These are phyloP conservation scores for Chamaecrista fasciculata DNA, from an alignment of 306 rosid species.

Conservation along the genomic window DNA sequence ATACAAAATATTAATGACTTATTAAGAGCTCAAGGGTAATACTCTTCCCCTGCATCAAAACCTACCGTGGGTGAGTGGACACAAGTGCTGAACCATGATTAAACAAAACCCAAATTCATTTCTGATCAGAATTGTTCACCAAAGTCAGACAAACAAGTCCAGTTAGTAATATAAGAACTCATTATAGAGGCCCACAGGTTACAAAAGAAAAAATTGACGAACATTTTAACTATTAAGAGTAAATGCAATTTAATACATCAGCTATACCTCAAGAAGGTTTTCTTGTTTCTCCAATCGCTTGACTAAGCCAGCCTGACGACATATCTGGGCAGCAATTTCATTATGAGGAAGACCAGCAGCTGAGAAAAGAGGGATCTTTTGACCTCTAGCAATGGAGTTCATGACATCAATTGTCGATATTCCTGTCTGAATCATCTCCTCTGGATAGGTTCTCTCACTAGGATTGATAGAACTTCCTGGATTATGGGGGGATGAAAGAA, in stretches of 20 bases:
- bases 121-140: neutral
- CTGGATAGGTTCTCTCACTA: slow-evolving; percentile 99
- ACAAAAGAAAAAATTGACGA: too few species aligned
- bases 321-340: slow-evolving; percentile 98
- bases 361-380: slow-evolving; percentile 96
- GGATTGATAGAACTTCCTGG: slow-evolving; percentile 98
- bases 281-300: slow-evolving; percentile 88
- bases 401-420: slow-evolving; percentile 97
- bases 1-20: slow-evolving; percentile 15
- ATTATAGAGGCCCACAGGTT: too few species aligned
- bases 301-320: slow-evolving; percentile 99
- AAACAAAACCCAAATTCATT: neutral
- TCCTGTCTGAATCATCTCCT: slow-evolving; percentile 99
- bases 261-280: slow-evolving; percentile 84
- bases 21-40: neutral
- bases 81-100: neutral
- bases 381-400: slow-evolving; percentile 99
- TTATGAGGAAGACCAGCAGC: slow-evolving; percentile 99
- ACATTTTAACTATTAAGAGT: neutral
- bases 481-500: slow-evolving; percentile 8
- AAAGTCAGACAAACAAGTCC: neutral
- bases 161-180: neutral
- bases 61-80: neutral
- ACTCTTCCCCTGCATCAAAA: neutral
- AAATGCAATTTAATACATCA: slow-evolving; percentile 10